Percentiles rank a stretch among this genome's conserved stretches.
Evolutionary conservation across 768 basidiomycete species (phyloP).

Genomic region (Tephrocybe rancida): DNA sequence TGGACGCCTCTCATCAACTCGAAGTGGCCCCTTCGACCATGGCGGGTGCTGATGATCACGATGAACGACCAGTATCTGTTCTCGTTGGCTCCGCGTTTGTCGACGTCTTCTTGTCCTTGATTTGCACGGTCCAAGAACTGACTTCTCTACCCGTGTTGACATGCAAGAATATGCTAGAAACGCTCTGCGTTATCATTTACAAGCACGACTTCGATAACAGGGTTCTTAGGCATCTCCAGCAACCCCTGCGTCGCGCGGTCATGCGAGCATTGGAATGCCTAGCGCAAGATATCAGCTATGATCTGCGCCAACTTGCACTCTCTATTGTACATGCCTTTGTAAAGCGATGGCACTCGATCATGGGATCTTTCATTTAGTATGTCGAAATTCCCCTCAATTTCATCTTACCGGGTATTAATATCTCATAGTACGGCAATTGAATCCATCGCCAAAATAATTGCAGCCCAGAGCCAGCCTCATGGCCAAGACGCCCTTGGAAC

Average conservation of each 20-base stretch:
- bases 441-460: constrained; percentile 47
- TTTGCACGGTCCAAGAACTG: constrained; percentile 49
- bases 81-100: constrained; percentile 67
- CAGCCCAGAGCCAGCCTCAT: constrained; percentile 47
- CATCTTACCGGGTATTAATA: not conserved
- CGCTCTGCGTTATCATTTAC: constrained; percentile 64
- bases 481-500: constrained; percentile 59
- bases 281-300: constrained; percentile 59
- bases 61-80: constrained; percentile 42
- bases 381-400: constrained; percentile 18
- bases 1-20: constrained; percentile 60
- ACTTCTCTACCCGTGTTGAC: constrained; percentile 53
- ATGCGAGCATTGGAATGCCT: constrained; percentile 52
- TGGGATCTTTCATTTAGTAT: constrained; percentile 57
- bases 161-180: constrained; percentile 64
- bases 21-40: constrained; percentile 48
- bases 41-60: constrained; percentile 38
- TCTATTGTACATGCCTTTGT: constrained; percentile 65
- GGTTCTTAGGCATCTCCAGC: constrained; percentile 56
- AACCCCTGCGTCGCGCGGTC: constrained; percentile 53
- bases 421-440: constrained; percentile 54
- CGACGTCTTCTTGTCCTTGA: constrained; percentile 57
- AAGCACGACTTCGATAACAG: constrained; percentile 72
- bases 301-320: constrained; percentile 66
- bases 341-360: constrained; percentile 56